Base-by-base conservation (phyloP, 2,329 filamentous ascomycete genomes). In the Colletotrichum agaves region DNA sequence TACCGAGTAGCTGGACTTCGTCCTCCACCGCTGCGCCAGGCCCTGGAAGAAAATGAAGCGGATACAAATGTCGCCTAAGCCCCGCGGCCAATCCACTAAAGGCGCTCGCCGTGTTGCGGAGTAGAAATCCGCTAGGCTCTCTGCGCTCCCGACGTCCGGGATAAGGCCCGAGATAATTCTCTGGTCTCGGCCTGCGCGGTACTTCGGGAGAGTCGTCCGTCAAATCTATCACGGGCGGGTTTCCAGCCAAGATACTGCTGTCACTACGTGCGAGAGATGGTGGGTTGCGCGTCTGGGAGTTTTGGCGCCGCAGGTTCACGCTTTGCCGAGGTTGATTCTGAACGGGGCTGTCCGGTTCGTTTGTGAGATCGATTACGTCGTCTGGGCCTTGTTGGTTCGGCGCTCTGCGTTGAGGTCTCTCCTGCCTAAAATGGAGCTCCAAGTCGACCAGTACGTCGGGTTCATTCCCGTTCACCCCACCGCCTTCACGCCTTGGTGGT, bases 361-460 rank as follows among this genome's bases (percentile, higher is more conserved):
- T 79, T 0, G 84, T 86, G 53, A 87, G 74, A 64, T 87, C 84
- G 47, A 87, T 86, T 13, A 86, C 75, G 17, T 78, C 71, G 5
- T 76, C 60, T 5, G 56, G 31, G 27, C 43, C 44, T 17, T 60
- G 53, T 7, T 64, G 55, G 33, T 60, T 67, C 15, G 59, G 64
- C 11, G 65, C 5, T 55, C 53, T 60, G n/a, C 66, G 58, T 41
- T 52, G 55, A 13, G 56, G 46, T 31, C 58, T 61, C 4, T 50
- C 52, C 37, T 62, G 62, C 17, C 62, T 27, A 49, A 69, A 58
- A 41, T 56, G 67, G 35, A 71, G 23, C 49, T 76, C 75, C 59
- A 77, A 68, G 49, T 73, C 74, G 3, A 77, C 67, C 17, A 77
- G 61, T 27, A 74, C 73, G 60, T 77, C 75, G 12, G 12, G 37